Conservation (phyloP, 163 green algal species). For the Picocystis sp. region DNA sequence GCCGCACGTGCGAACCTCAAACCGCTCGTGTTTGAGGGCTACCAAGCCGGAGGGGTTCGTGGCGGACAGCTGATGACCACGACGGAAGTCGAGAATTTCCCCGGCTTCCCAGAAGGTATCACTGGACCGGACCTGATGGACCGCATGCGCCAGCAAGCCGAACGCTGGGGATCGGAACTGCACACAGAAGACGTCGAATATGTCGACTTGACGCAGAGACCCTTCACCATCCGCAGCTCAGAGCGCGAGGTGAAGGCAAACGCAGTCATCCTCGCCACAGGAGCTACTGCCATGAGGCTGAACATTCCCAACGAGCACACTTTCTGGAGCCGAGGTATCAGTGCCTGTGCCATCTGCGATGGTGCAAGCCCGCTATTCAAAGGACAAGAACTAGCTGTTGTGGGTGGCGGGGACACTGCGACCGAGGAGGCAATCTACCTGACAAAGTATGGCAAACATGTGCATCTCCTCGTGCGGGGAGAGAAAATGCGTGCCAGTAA, state of each 20-base stretch:
- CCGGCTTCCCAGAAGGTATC: conserved; percentile 90
- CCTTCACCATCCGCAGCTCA: conserved; percentile 53
- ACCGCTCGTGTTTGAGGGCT: conserved; percentile 74
- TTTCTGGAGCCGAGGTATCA: conserved; percentile 90
- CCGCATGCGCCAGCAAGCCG: conserved; percentile 79
- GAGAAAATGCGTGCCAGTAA: conserved; percentile 62
- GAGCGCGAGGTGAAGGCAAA: conserved; percentile 51
- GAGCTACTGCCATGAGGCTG: conserved; percentile 77
- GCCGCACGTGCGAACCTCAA: conserved; percentile 64
- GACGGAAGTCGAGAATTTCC: conserved; percentile 84
- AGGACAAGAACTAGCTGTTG: conserved; percentile 75
- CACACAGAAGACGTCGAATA: conserved; percentile 83
- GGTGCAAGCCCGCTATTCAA: conserved; percentile 79
- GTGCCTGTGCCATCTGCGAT: conserved; percentile 95
- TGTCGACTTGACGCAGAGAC: conserved; percentile 63
- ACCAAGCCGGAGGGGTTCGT: conserved; percentile 53
- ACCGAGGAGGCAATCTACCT: conserved; percentile 95
- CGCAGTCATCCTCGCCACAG: conserved; percentile 86
- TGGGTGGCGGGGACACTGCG: conserved; percentile 88
- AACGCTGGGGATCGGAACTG: conserved; percentile 52
- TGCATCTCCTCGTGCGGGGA: conserved; percentile 85
- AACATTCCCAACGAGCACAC: conserved; percentile 66
- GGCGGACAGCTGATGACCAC: conserved; percentile 89
- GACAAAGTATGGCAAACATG: conserved; percentile 86
- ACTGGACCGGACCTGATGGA: conserved; percentile 97